These are phyloP conservation scores for Penicillium mononematosum DNA, from an alignment of 495 filamentous ascomycete species.

Conservation along the genomic window DNA sequence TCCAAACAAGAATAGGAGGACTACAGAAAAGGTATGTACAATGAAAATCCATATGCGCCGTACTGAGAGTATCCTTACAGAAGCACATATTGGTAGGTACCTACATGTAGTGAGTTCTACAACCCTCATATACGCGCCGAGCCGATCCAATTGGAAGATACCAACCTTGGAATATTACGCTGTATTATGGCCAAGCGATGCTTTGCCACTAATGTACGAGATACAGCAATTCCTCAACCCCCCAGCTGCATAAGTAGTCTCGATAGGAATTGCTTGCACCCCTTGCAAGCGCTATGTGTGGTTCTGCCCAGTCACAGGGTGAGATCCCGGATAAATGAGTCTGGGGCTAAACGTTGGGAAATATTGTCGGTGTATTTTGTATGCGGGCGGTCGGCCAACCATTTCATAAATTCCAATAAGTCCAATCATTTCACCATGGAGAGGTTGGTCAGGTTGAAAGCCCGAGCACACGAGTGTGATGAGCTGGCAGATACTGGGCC, in stretches of 20 bases:
- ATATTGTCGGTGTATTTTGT: neutral
- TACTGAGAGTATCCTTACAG: neutral
- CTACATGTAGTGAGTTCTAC: neutral
- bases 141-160: neutral
- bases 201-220: constrained; percentile 9
- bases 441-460: neutral
- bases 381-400: neutral
- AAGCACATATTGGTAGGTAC: neutral
- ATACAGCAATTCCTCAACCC: constrained; percentile 6
- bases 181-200: neutral
- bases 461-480: constrained; percentile 27
- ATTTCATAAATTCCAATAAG: neutral
- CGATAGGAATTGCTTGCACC: constrained; percentile 23
- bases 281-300: constrained; percentile 15
- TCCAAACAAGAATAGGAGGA: neutral
- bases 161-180: neutral
- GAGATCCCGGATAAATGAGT: neutral
- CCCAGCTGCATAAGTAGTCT: constrained; percentile 15
- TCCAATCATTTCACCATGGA: neutral
- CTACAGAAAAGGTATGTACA: neutral
- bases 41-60: neutral
- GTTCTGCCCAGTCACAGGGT: neutral
- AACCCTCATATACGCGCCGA: neutral
- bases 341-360: neutral
- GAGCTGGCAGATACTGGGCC: constrained; percentile 31